These are phyloP conservation scores for Bretschneidera sinensis DNA, from an alignment of 345 rosid genomes.

Conservation along the genomic window DNA sequence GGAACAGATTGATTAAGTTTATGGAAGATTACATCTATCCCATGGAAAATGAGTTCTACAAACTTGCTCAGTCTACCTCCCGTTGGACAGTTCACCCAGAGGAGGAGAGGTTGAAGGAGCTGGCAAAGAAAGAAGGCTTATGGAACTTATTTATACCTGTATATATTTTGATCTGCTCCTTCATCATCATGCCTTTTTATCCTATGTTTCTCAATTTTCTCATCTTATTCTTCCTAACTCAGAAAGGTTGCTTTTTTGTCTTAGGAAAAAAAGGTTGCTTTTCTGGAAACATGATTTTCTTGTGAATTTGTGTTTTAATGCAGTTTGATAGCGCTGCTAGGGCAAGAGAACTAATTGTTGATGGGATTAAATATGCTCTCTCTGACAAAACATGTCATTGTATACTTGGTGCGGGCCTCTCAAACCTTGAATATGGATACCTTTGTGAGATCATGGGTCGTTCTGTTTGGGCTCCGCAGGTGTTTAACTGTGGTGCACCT, in stretches of 20 bases:
- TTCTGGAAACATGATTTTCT: background rate
- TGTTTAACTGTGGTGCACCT: constrained; percentile 94
- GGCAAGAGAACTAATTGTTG: constrained; percentile 60
- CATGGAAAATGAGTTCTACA: no score
- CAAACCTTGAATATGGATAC: constrained; percentile 91
- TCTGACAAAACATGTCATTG: constrained; percentile 29
- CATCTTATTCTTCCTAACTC: constrained; percentile 11
- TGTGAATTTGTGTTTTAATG: constrained; percentile 23
- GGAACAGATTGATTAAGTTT: no score
- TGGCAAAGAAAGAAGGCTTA: no score
- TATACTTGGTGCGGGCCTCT: constrained; percentile 83
- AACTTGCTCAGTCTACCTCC: no score
- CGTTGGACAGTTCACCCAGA: no score
- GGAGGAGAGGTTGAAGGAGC: no score
- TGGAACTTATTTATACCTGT: constrained; percentile 96
- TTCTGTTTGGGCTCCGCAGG: constrained; percentile 92
- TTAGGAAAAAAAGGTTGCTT: background rate
- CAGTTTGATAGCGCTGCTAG: constrained; percentile 89
- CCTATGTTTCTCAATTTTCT: no score
- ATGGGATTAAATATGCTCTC: constrained; percentile 26
- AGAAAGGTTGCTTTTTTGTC: no score
- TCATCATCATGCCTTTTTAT: constrained; percentile 15
- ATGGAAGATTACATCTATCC: no score
- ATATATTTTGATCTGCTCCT: constrained; percentile 27
- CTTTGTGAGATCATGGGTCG: no score